Evolutionary conservation across 1,284 basidiomycete genomes (phyloP).

Genomic region (Pisolithus thermaeus): DNA sequence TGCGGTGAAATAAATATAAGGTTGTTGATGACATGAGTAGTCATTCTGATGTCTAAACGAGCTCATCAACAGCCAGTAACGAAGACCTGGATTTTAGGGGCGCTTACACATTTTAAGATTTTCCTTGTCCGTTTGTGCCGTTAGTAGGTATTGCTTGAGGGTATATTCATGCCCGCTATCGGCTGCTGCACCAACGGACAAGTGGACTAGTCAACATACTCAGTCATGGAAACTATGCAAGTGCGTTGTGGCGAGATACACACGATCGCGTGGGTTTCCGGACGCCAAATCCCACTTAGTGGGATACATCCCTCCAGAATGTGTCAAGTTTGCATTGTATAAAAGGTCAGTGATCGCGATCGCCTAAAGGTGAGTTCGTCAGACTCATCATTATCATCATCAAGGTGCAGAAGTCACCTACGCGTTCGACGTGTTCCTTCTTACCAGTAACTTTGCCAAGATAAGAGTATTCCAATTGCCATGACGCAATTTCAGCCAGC

Average conservation of each 20-base stretch:
- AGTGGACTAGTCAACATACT: conserved; percentile 29
- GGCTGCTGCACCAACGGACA: conserved; percentile 59
- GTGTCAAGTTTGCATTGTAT: conserved; percentile 36
- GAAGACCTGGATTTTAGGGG: not conserved
- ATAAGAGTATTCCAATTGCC: conserved; percentile 56
- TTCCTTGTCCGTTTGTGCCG: conserved; percentile 49
- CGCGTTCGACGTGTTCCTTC: conserved; percentile 39
- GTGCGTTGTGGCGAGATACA: conserved; percentile 13
- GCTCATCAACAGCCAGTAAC: conserved; percentile 6
- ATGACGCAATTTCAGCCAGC: conserved; percentile 51
- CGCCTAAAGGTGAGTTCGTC: conserved; percentile 31
- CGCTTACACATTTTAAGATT: conserved; percentile 60
- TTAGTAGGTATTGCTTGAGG: conserved; percentile 66
- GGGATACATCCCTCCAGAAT: conserved; percentile 52
- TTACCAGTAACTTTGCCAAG: conserved; percentile 51
- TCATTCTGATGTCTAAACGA: conserved; percentile 54
- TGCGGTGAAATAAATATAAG: conserved; percentile 62
- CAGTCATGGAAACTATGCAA: conserved; percentile 5
- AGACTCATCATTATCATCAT: not conserved
- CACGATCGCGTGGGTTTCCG: conserved; percentile 38
- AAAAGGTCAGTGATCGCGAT: conserved; percentile 47
- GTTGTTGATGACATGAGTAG: conserved; percentile 55
- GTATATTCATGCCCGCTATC: conserved; percentile 76
- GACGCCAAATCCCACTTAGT: conserved; percentile 41
- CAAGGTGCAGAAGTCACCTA: conserved; percentile 20